Percentiles rank a stretch among this genome's conserved stretches.
phyloP scores from a whole-genome alignment of 257 asterid genomes.

The Rubia yunnanensis region DNA sequence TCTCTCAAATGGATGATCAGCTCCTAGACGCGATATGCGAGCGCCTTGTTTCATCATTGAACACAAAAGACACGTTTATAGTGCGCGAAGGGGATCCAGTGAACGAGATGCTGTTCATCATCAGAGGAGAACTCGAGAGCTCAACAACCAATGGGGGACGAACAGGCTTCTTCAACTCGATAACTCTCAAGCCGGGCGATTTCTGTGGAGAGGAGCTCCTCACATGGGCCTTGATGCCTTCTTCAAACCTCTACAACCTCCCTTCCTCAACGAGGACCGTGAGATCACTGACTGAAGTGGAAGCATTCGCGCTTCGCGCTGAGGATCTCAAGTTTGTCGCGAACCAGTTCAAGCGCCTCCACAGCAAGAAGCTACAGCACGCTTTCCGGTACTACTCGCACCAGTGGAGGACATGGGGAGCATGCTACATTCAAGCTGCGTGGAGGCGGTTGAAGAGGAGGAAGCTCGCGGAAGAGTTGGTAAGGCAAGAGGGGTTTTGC shows the following conservation, averaged over 20 bases:
- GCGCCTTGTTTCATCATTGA: slow-evolving; percentile 73
- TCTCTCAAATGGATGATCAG: slow-evolving; percentile 84
- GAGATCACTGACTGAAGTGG: slow-evolving; percentile 54
- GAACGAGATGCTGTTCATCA: slow-evolving; percentile 75
- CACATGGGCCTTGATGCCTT: slow-evolving; percentile 71
- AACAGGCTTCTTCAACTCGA: slow-evolving; percentile 74
- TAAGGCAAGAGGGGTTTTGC: slow-evolving; percentile 43
- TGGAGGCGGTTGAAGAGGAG: slow-evolving; percentile 40
- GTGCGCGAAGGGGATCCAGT: slow-evolving; percentile 90
- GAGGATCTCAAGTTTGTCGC: slow-evolving; percentile 78
- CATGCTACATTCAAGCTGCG: slow-evolving; percentile 62
- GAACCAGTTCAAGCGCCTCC: slow-evolving; percentile 59
- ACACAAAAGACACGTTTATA: slow-evolving; percentile 61
- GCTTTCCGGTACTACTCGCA: slow-evolving; percentile 73
- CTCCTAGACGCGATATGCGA: slow-evolving; percentile 86
- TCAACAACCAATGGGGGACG: slow-evolving; percentile 86
- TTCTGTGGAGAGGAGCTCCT: slow-evolving; percentile 85
- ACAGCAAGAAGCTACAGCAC: slow-evolving; percentile 78
- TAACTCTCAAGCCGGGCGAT: slow-evolving; percentile 59
- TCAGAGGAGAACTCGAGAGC: slow-evolving; percentile 79
- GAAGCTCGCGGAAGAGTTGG: slow-evolving; percentile 47
- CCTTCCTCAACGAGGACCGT: slow-evolving; percentile 80
- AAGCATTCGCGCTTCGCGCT: slow-evolving; percentile 70
- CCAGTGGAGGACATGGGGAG: slow-evolving; percentile 94
- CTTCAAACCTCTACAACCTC: slow-evolving; percentile 37